These are phyloP conservation scores for Gryganskiella cystojenkinii DNA, from an alignment of 192 early-diverging fungal genomes.

Conservation along the genomic window DNA sequence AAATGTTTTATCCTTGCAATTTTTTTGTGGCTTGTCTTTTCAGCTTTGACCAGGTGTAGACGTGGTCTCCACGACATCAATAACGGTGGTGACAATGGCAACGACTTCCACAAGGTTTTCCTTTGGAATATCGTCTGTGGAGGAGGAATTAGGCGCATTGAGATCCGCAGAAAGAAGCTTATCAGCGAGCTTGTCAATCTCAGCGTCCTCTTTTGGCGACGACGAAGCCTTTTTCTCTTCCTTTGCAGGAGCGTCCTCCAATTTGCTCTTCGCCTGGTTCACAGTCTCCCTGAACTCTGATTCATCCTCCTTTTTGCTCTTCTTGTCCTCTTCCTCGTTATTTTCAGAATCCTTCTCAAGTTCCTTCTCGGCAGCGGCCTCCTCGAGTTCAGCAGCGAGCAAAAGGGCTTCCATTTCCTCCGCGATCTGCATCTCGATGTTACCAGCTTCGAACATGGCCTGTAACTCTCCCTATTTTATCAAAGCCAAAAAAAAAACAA, in stretches of 20 bases:
- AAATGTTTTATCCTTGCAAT: no score
- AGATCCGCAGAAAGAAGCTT: no score
- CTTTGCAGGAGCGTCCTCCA: neutral
- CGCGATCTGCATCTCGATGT: constrained; percentile 28
- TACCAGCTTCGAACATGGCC: constrained; percentile 31
- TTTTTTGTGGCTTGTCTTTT: no score
- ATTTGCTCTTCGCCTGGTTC: neutral
- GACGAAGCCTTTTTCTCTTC: no score
- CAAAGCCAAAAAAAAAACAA: neutral
- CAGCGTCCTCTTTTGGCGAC: no score
- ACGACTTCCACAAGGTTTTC: no score
- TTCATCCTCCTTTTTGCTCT: neutral
- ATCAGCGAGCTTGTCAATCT: no score
- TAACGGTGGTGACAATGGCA: no score
- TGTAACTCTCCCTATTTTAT: constrained; percentile 20
- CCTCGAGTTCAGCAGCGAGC: constrained; percentile 4
- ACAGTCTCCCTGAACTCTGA: neutral
- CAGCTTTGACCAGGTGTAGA: no score
- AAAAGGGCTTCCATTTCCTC: constrained; percentile 33
- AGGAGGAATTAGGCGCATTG: no score
- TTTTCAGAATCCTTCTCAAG: constrained; percentile 11
- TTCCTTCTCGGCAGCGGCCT: constrained; percentile 1
- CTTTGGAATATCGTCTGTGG: neutral
- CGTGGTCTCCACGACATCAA: no score
- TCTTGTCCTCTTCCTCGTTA: neutral